Percentiles rank a stretch among this genome's conserved stretches.
Evolutionary conservation across 176 grass and related monocot genomes (phyloP).

Genomic region (Alopecurus myosuroides): DNA sequence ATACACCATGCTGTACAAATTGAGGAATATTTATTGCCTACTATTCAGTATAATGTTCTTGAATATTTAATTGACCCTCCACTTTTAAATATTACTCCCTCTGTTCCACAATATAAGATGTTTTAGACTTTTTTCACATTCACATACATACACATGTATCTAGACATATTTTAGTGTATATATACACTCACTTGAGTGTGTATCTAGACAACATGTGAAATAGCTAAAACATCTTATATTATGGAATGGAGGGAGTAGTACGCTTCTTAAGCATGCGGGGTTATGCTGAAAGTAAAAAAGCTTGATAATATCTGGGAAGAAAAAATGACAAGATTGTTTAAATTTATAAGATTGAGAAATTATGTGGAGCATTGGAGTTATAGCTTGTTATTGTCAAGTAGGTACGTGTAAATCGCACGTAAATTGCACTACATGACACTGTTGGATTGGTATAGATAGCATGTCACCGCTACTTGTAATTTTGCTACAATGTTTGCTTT

Average conservation of each 20-base stretch:
- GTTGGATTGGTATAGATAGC: not conserved
- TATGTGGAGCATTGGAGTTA: not conserved
- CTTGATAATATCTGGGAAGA: not conserved
- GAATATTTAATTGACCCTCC: not conserved
- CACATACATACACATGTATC: too few species aligned
- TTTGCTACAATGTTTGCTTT: not conserved
- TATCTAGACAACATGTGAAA: too few species aligned
- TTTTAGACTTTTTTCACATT: too few species aligned
- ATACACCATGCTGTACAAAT: not conserved
- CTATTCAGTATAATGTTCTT: not conserved
- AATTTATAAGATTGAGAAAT: not conserved
- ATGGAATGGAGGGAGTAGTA: too few species aligned
- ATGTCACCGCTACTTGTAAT: not conserved
- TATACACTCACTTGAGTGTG: too few species aligned
- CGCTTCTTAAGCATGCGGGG: not conserved
- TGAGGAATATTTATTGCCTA: slow-evolving; percentile 4
- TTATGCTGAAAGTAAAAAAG: not conserved
- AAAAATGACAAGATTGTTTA: not conserved
- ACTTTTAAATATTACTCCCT: not conserved
- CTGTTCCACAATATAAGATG: too few species aligned
- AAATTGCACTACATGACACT: not conserved
- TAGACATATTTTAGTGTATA: too few species aligned
- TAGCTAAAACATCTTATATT: too few species aligned
- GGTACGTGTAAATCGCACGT: not conserved
- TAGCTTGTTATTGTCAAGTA: slow-evolving; percentile 4